phyloP scores from a whole-genome alignment of 371 early-diverging fungal species.

The Syncephalastrum contaminatum region DNA sequence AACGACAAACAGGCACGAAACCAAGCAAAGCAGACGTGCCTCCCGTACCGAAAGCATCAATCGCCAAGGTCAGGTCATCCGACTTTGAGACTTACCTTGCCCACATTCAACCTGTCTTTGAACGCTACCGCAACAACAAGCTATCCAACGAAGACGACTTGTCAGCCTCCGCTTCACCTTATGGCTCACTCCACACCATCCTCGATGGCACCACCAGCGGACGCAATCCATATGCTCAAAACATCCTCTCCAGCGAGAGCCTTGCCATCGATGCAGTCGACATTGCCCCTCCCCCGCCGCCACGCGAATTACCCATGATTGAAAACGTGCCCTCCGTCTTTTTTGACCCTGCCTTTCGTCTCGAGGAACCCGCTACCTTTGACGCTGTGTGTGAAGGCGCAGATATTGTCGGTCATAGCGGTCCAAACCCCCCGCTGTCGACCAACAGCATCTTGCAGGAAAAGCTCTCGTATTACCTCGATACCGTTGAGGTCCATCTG shows the following conservation, averaged over 20 bases:
- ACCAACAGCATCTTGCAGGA: constrained; percentile 81
- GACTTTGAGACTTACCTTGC: constrained; percentile 72
- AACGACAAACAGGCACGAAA: constrained; percentile 37
- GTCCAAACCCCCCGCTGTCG: constrained; percentile 51
- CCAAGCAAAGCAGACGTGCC: constrained; percentile 67
- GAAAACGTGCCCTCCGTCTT: constrained; percentile 85
- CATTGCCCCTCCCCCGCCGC: constrained; percentile 19
- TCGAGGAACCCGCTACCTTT: constrained; percentile 87
- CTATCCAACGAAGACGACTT: constrained; percentile 26
- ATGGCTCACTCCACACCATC: constrained; percentile 19
- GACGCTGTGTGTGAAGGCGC: constrained; percentile 74
- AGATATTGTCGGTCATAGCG: constrained; percentile 46
- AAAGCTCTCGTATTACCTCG: constrained; percentile 84
- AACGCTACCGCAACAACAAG: constrained; percentile 59
- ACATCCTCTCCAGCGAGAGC: constrained; percentile 41
- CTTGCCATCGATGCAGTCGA: constrained; percentile 33
- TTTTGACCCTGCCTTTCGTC: constrained; percentile 79
- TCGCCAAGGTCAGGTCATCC: constrained; percentile 56
- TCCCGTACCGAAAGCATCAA: constrained; percentile 63
- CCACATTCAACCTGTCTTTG: constrained; percentile 60
- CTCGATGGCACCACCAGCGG: constrained; percentile 26
- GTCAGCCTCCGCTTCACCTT: constrained; percentile 20
- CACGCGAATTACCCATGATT: constrained; percentile 61
- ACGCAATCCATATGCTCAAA: constrained; percentile 60
- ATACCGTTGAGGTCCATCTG: constrained; percentile 90